Evolutionary conservation across 2,329 filamentous ascomycete species (phyloP), one percentile per base, ranked within the genome.

Genomic region (Catunica adiposa): DNA sequence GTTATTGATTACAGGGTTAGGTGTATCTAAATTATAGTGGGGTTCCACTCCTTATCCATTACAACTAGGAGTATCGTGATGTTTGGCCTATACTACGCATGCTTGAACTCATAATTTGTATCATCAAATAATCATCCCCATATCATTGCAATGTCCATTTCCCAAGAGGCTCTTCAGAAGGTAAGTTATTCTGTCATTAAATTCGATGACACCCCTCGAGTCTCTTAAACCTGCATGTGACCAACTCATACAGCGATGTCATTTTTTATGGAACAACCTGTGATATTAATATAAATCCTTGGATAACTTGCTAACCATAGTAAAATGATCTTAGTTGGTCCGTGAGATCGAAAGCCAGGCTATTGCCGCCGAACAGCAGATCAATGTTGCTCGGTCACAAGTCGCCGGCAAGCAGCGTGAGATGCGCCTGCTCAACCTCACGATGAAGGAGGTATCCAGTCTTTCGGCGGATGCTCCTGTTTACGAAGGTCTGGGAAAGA

Each of bases 401-500:
- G 86, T 95, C 62, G 78, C 82, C 6, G 76, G 81, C 59, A 95
- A 94, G 71, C 86, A 90, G 68, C 82, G 89, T 58, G 90, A 97
- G 66, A 82, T 85, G 65, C 87, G 92, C 47, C 81, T 96, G 70
- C 76, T 94, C 44, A 86, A 94, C 68, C 73, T 98, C 61, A 97
- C 90, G 1, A 78, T 84, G 37, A 86, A 78, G 61, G 92, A 98
- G 69, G 75, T 97, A 52, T 78, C 80, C n/a, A 76, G 79, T 5
- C 70, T 98, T 59, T 84, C 89, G 3, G 67, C 77, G 17, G 78
- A 83, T 51, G 92, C 88, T 0, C 83, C 83, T 31, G 80, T 95
- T 26, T 98, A 97, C 64, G 90, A 97, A 70, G 90, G 90, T 4
- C 84, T 97, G 9, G 92, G 92, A 53, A 98, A 97, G 72, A 97